A percentile compares a stretch with the other conserved stretches of the same genome.
These are phyloP conservation scores for Paraglomus occultum DNA, from an alignment of 192 early-diverging fungal species.

Conservation along the genomic window DNA sequence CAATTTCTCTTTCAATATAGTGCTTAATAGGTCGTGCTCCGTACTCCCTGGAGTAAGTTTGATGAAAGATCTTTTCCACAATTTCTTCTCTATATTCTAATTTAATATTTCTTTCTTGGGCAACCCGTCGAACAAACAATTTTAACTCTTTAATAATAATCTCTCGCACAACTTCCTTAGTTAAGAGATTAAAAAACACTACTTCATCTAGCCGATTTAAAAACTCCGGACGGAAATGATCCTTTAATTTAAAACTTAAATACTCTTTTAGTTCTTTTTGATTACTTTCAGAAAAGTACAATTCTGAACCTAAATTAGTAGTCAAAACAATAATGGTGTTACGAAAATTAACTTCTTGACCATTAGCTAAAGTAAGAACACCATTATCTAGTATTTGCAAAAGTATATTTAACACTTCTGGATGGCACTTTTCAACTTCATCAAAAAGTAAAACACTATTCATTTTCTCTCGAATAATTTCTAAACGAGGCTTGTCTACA, in stretches of 20 bases:
- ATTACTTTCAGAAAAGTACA: constrained; percentile 81
- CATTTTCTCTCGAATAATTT: constrained; percentile 83
- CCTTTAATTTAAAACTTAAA: too few relatives aligned
- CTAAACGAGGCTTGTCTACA: constrained; percentile 92
- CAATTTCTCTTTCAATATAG: constrained; percentile 80
- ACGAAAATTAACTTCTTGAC: constrained; percentile 88
- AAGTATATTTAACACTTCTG: constrained; percentile 72
- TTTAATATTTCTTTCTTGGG: constrained; percentile 9
- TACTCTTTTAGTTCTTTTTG: constrained; percentile 41
- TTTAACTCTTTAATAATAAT: constrained; percentile 8
- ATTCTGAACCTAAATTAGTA: constrained; percentile 31
- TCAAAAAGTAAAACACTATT: constrained; percentile 96
- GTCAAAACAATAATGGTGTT: constrained; percentile 97
- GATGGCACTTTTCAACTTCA: constrained; percentile 97
- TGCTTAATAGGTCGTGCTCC: constrained; percentile 92
- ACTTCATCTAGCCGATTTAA: constrained; percentile 96
- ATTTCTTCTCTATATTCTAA: constrained; percentile 8
- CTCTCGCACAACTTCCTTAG: neutral
- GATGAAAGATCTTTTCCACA: constrained; percentile 61
- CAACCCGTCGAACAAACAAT: constrained; percentile 5
- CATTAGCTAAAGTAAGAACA: constrained; percentile 85
- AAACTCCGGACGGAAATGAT: constrained; percentile 93
- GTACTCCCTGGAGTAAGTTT: constrained; percentile 89
- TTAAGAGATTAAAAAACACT: constrained; percentile 63
- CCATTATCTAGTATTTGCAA: constrained; percentile 91